Evolutionary conservation across 257 asterid genomes (phyloP), one percentile per base, ranked within the genome.

Genomic region (Capsicum rhomboideum): DNA sequence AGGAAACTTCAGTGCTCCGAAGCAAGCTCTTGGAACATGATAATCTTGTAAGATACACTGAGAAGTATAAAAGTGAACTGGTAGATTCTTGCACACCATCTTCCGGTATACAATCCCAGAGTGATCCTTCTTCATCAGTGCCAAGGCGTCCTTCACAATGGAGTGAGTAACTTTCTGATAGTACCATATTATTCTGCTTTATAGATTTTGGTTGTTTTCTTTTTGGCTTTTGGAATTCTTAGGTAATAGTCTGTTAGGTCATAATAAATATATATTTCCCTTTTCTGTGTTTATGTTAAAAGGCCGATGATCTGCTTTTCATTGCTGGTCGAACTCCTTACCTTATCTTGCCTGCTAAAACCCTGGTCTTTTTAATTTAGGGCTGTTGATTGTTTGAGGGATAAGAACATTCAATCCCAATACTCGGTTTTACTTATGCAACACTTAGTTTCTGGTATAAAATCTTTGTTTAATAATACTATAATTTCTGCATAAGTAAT

Each of bases 1-100:
- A 96, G 99, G 99, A 96, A 78, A 91, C 97, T 68, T 96, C 99
- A 26, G 89, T 92, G 87, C 90, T 96, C 46, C 90, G 91, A 83
- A 87, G 93, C 92, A 92, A 91, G 91, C 95, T 96, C 87, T 86
- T 92, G 92, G 91, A 87, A 58, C 95, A 92, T 78, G 55, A 91
- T 82, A 94, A 94, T 89, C 98, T 94, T 72, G 91, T 96, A 52
- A 90, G 75, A 31, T 94, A 93, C 78, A 93, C 97, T 10, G 98
- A 93, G 77, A 90, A 90, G 89, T 94, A 91, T 54, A 92, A 92
- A 87, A 20, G 46, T 34, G 91, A 92, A 90, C 93, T 90, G 67
- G 10, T 93, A 72, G 98, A 94, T 90, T 85, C 89, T 63, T 78
- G 46, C 93, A 52, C 92, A 61, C 69, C 92, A 72, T 86, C 97